Base-by-base conservation (phyloP, 2,329 filamentous ascomycete species). In the Knufia fluminis region DNA sequence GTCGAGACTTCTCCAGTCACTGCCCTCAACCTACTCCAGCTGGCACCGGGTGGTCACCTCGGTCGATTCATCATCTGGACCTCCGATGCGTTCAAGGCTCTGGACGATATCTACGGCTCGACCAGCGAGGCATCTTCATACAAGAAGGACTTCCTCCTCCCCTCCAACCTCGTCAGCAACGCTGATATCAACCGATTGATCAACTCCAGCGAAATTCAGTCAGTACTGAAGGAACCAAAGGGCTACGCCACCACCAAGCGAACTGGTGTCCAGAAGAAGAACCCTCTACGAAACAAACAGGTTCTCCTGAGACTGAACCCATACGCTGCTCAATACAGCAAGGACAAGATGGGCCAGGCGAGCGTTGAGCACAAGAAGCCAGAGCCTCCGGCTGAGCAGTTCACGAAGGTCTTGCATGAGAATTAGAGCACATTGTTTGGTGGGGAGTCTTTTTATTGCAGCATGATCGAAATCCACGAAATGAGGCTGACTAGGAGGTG, bases 41-140 rank as follows among this genome's bases (percentile, higher is more conserved):
- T 98, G 70, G 92, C 92, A 61, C 92, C 92, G 63, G 92, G 92
- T 80, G 94, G 92, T 67, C 92, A 98, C 78, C 86, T 98, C 64
- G 92, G 92, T 65, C 92, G 92, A 68, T 98, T 98, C 83, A 82
- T 98, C 73, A 80, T 98, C 81, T 98, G 92, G 92, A 92, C 92
- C 65, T 98, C 94, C 48, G 80, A 87, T 60, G 92, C 92, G 59
- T 97, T 98, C 80, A 83, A 89, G 75, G 87, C 91, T 60, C 87
- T 98, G 59, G 91, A 98, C 76, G 83, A 83, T 73, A 84, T 98
- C 79, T 98, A 98, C 79, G 91, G 91, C 71, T 84, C 85, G 69
- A 94, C 89, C 70, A 92, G 86, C 66, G 77, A 82, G 71, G 81
- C 91, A 62, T 91, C 90, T 43, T 83, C 85, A 59, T 83, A 94